Conservation (phyloP, 768 basidiomycete species). For the Mycena sanguinolenta region DNA sequence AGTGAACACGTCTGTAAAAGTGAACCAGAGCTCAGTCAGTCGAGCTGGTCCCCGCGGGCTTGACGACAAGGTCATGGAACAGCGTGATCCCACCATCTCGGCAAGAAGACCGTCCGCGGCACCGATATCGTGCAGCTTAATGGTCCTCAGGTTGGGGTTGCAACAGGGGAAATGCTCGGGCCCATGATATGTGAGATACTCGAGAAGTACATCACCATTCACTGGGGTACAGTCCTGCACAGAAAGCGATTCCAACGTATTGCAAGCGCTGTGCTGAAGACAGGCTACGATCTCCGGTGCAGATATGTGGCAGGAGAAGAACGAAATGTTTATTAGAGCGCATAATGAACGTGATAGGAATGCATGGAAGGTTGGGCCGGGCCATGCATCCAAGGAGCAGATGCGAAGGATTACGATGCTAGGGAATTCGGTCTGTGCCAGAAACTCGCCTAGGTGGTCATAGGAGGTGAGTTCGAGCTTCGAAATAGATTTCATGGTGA, state of each 20-base stretch:
- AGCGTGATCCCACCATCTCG: slow-evolving; percentile 20
- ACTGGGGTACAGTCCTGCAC: background rate
- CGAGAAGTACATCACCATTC: background rate
- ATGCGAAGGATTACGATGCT: background rate
- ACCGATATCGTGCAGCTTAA: background rate
- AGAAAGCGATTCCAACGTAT: background rate
- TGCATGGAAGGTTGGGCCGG: slow-evolving; percentile 1
- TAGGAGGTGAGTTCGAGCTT: slow-evolving; percentile 12
- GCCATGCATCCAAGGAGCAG: slow-evolving; percentile 11
- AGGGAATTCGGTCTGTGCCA: slow-evolving; percentile 3
- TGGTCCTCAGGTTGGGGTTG: background rate
- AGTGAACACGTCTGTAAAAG: slow-evolving; percentile 14
- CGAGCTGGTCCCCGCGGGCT: background rate
- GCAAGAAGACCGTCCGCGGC: slow-evolving; percentile 17
- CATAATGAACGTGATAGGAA: slow-evolving; percentile 31
- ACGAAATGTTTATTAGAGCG: background rate
- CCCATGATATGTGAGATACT: slow-evolving; percentile 19
- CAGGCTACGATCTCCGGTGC: slow-evolving; percentile 14
- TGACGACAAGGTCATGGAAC: background rate
- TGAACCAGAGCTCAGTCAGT: background rate
- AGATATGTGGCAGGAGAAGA: slow-evolving; percentile 8
- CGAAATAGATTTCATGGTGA: slow-evolving; percentile 9
- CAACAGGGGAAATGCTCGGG: background rate
- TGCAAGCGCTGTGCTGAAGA: slow-evolving; percentile 21
- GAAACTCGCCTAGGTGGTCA: background rate